phyloP scores from a whole-genome alignment of 2,329 filamentous ascomycete genomes.

The Xylaria sp. region DNA sequence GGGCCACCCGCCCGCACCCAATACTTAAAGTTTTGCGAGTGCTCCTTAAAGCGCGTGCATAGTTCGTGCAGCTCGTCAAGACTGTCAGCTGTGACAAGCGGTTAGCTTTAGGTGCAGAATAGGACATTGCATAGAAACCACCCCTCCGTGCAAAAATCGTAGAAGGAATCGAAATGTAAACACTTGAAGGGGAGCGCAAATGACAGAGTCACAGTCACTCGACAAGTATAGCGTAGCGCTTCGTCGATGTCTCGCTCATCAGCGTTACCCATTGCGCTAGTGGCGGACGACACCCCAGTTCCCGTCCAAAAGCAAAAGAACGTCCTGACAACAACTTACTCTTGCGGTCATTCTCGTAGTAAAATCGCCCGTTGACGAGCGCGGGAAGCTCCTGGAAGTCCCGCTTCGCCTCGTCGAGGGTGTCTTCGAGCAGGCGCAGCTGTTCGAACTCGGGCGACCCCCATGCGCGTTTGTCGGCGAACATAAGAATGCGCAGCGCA shows the following conservation, averaged over 20 bases:
- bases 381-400: constrained; percentile 68
- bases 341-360: constrained; percentile 67
- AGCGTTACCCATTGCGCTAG: background rate
- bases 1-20: constrained; percentile 66
- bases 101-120: constrained; percentile 19
- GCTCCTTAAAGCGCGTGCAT: constrained; percentile 57
- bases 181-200: background rate
- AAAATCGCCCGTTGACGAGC: constrained; percentile 64
- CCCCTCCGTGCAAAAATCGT: background rate
- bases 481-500: constrained; percentile 63
- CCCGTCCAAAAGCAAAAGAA: background rate
- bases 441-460: constrained; percentile 69
- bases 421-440: constrained; percentile 62
- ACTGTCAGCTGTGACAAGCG: constrained; percentile 57
- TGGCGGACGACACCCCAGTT: background rate
- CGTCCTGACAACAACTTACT: constrained; percentile 53
- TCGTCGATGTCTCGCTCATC: constrained; percentile 5
- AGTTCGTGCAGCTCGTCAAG: constrained; percentile 61
- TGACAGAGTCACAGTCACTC: constrained; percentile 9
- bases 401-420: constrained; percentile 68
- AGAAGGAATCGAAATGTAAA: background rate
- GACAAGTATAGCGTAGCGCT: constrained; percentile 1
- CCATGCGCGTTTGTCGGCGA: constrained; percentile 69
- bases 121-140: background rate
- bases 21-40: constrained; percentile 61